Evolutionary conservation across 768 basidiomycete species (phyloP), one percentile per base, ranked within the genome.

Genomic region (Tylopilus sp.): DNA sequence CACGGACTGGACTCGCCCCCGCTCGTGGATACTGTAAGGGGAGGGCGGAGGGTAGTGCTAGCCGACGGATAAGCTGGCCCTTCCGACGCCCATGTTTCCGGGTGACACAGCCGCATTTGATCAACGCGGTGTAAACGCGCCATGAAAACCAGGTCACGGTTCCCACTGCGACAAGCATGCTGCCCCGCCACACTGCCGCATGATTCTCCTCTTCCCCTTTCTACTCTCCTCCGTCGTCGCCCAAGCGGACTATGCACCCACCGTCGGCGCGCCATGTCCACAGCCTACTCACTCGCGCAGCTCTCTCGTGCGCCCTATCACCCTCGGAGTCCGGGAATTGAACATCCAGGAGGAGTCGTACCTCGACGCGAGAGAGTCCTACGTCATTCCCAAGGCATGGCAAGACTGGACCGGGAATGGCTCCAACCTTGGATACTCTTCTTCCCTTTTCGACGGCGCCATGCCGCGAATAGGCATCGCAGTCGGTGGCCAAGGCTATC

Each of bases 401-500:
- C 67, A 65, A 7, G 71, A 74, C 29, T 88, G 86, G 84, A 54
- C 87, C 40, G 80, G 79, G 1, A 70, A 86, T 57, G 78, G 75
- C 9, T 77, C 78, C 3, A 54, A 63, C 38, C 69, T 84, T 12
- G 79, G 84, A 3, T 86, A 86, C 64, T 69, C 76, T 52, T 52
- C 83, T n/a, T 59, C 72, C 14, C 52, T 58, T 0, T 78, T 83
- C 63, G 59, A 65, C 36, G 67, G 59, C 3, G 64, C 68, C 24
- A 75, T 79, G 50, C 80, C 84, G 10, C 77, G 72, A 48, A 69
- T 88, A 24, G 86, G 79, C 3, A 72, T 88, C 45, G 87, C 87
- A 1, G 70, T 88, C 11, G 83, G 84, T 22, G 89, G 89, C 3
- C 85, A 85, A 14, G 87, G 87, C 0, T 77, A 84, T 36, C 75